phyloP scores from a whole-genome alignment of 805 yeast species.

The Candida easanensis region DNA sequence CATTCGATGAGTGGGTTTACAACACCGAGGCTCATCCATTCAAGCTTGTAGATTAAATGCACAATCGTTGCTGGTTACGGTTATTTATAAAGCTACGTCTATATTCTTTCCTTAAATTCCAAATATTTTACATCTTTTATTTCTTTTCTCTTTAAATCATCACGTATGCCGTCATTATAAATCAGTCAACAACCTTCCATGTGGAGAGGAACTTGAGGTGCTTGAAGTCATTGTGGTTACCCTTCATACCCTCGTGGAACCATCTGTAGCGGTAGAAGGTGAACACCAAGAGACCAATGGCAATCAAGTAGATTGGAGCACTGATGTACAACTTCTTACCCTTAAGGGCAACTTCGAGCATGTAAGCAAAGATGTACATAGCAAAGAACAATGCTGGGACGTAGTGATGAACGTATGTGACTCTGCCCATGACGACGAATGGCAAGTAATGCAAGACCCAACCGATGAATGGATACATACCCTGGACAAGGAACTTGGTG shows the following conservation, averaged over 20 bases:
- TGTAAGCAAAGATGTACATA: conserved; percentile 54
- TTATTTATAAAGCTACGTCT: background rate
- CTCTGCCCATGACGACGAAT: conserved; percentile 91
- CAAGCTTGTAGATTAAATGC: conserved; percentile 19
- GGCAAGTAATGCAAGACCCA: conserved; percentile 91
- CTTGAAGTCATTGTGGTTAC: conserved; percentile 43
- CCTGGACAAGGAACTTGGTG: conserved; percentile 54
- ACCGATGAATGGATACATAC: conserved; percentile 81
- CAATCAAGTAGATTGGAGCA: conserved; percentile 37
- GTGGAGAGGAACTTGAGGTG: conserved; percentile 52
- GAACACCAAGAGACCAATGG: conserved; percentile 53
- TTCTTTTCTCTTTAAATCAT: background rate
- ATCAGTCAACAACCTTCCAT: conserved; percentile 42
- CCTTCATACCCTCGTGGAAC: conserved; percentile 79
- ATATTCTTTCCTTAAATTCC: background rate
- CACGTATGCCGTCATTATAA: background rate
- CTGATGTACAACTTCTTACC: conserved; percentile 26
- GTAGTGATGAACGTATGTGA: conserved; percentile 94
- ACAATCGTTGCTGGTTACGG: too few species aligned
- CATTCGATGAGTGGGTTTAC: conserved; percentile 52
- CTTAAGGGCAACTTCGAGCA: conserved; percentile 27
- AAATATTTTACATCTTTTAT: background rate
- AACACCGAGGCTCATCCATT: conserved; percentile 67
- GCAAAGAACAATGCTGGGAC: conserved; percentile 95
- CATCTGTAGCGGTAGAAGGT: conserved; percentile 62